These are phyloP conservation scores for Reutealis trisperma DNA, from an alignment of 345 rosid genomes.

Conservation along the genomic window DNA sequence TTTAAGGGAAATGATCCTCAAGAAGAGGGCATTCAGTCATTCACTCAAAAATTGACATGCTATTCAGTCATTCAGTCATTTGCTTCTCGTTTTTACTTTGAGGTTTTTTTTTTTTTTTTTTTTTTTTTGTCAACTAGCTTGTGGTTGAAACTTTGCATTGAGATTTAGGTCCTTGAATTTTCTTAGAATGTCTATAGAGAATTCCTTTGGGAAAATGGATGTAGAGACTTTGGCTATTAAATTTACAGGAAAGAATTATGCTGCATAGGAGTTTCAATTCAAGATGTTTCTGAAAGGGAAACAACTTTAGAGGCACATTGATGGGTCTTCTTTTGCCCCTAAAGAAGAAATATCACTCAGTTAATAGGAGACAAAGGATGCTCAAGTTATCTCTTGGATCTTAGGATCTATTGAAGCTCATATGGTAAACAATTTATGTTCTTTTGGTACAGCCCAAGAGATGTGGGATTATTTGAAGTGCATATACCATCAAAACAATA, in stretches of 20 bases:
- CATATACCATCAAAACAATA: neutral
- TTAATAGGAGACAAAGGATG: constrained; percentile 1
- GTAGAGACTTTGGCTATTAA: neutral
- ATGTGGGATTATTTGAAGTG: neutral
- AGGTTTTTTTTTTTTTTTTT: no score
- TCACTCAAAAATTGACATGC: no score
- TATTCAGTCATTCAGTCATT: no score
- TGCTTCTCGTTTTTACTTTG: no score
- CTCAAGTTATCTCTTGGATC: neutral
- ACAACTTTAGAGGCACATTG: neutral
- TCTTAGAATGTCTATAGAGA: no score
- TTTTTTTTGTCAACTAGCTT: no score
- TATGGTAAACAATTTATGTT: neutral
- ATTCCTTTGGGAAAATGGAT: neutral
- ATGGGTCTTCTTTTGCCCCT: neutral
- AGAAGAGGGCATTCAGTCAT: no score
- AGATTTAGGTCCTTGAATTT: no score
- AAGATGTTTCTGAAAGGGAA: neutral
- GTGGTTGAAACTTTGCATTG: no score
- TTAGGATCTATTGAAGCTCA: neutral
- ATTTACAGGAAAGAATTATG: constrained; percentile 5
- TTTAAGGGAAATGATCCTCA: no score
- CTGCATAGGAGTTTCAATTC: neutral
- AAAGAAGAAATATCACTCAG: neutral
- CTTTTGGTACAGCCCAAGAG: neutral